phyloP scores from a whole-genome alignment of 495 filamentous ascomycete genomes.

The Neurospora sp. region DNA sequence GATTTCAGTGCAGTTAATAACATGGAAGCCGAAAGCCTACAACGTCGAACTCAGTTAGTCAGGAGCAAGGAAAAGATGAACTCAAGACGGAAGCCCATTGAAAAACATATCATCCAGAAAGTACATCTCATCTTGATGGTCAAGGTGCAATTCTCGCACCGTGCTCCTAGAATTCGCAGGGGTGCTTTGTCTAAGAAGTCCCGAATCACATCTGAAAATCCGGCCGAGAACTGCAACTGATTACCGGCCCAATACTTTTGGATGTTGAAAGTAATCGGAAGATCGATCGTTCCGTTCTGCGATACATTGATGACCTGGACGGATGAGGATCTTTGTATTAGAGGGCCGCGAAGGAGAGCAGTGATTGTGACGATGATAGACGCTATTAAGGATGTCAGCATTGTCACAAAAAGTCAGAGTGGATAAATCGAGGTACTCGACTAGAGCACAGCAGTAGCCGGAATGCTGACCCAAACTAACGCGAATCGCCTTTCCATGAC shows the following conservation, averaged over 20 bases:
- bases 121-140: background rate
- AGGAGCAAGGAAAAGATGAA: no score
- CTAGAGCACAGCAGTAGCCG: background rate
- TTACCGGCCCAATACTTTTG: no score
- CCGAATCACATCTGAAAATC: background rate
- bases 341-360: background rate
- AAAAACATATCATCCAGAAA: no score
- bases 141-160: background rate
- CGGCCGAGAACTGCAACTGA: background rate
- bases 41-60: background rate
- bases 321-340: background rate
- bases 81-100: no score
- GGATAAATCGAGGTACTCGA: no score
- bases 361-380: background rate
- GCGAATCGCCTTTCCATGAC: accelerated
- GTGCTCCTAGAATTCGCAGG: background rate
- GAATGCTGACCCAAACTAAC: background rate
- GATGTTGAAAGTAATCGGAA: background rate
- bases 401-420: no score
- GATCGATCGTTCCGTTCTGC: background rate
- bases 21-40: background rate
- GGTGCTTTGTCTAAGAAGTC: background rate
- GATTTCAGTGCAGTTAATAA: background rate
- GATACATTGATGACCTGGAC: background rate
- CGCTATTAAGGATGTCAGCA: background rate